A percentile compares a stretch with the other conserved stretches of the same genome.
Evolutionary conservation across 2,329 filamentous ascomycete species (phyloP).

Genomic region (Nakataea oryzae): DNA sequence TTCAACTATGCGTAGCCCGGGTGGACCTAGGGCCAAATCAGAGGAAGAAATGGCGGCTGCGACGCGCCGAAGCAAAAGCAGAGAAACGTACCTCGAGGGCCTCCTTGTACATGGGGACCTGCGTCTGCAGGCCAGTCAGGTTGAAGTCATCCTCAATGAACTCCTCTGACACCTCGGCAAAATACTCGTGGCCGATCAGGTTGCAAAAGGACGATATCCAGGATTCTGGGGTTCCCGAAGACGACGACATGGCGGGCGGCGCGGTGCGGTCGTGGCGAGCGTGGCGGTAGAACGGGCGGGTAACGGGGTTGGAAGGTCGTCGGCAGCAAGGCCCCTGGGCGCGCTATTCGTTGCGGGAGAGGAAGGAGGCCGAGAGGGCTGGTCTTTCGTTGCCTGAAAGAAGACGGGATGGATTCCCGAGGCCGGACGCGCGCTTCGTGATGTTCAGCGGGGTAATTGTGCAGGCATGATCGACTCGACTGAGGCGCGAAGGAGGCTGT

Average conservation of each 20-base stretch:
- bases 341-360: neutral
- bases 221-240: conserved; percentile 62
- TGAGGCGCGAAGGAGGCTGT: neutral
- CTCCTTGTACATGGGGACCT: conserved; percentile 98
- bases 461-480: conserved; percentile 2
- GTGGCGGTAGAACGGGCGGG: neutral
- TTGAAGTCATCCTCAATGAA: conserved; percentile 99
- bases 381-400: neutral
- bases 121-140: conserved; percentile 84
- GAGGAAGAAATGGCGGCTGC: neutral
- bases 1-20: neutral
- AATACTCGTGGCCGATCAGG: conserved; percentile 93
- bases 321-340: neutral
- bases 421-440: conserved; percentile 3
- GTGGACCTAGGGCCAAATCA: neutral
- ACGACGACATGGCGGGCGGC: conserved; percentile 41
- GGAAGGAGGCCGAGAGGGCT: neutral
- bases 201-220: conserved; percentile 99
- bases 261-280: neutral
- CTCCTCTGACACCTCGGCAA: conserved; percentile 96
- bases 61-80: neutral
- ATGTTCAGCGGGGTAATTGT: conserved; percentile 3
- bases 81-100: conserved; percentile 60
- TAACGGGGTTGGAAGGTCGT: neutral
- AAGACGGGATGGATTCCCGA: neutral